These are phyloP conservation scores for Yamadazyma aaseri DNA, from an alignment of 1,139 yeast genomes.

Conservation along the genomic window DNA sequence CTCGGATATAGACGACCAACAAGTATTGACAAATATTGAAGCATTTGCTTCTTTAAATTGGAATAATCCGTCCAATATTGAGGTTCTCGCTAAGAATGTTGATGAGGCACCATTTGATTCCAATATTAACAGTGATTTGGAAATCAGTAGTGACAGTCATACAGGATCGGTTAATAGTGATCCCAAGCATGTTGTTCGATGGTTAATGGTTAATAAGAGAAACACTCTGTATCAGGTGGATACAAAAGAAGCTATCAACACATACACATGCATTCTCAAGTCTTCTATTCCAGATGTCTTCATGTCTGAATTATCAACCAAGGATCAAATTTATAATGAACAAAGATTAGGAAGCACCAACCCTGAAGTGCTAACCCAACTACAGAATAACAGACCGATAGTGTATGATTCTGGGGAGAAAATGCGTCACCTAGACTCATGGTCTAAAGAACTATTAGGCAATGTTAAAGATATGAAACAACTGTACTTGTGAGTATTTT, in stretches of 20 bases:
- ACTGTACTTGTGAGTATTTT: too few relatives aligned
- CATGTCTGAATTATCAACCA: conserved; percentile 33
- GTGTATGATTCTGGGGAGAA: conserved; percentile 7
- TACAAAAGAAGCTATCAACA: not conserved
- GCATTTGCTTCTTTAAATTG: conserved; percentile 19
- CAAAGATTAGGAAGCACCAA: conserved; percentile 28
- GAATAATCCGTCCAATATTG: conserved; percentile 7
- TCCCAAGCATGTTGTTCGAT: not conserved
- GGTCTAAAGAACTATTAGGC: conserved; percentile 7
- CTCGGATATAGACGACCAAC: conserved; percentile 16
- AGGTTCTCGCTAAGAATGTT: conserved; percentile 16
- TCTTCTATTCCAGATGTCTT: conserved; percentile 32
- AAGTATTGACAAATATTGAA: conserved; percentile 27
- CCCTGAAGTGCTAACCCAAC: conserved; percentile 6
- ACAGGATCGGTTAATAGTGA: conserved; percentile 5
- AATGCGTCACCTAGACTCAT: conserved; percentile 5
- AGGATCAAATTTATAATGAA: conserved; percentile 38
- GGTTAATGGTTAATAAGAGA: conserved; percentile 1
- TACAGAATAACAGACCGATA: conserved; percentile 6
- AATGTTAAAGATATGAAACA: not conserved
- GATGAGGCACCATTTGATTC: conserved; percentile 10
- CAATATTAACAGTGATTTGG: not conserved
- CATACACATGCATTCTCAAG: conserved; percentile 15
- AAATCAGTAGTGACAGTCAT: not conserved
- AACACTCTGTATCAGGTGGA: not conserved